These are phyloP conservation scores for Cymodocea nodosa DNA, from an alignment of 116 monocot species.

Conservation along the genomic window DNA sequence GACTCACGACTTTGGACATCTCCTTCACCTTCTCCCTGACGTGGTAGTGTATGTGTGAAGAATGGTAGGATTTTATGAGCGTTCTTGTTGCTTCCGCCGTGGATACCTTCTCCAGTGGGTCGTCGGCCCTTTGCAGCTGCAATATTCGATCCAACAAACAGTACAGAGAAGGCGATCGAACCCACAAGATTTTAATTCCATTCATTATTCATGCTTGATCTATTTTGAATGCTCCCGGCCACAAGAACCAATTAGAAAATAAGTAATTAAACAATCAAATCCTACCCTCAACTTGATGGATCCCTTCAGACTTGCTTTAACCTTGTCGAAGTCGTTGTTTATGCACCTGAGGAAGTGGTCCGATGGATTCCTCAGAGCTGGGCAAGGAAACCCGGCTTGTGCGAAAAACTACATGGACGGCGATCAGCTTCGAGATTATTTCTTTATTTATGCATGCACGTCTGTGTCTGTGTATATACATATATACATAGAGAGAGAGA, in stretches of 20 bases:
- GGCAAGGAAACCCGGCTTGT: slow-evolving; percentile 95
- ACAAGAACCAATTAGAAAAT: not conserved
- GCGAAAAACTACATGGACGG: slow-evolving; percentile 59
- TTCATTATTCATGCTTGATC: too few species aligned
- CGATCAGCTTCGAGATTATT: too few species aligned
- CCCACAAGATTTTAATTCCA: too few species aligned
- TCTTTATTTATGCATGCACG: too few species aligned
- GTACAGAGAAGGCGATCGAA: too few species aligned
- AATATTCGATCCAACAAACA: not conserved
- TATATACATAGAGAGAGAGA: too few species aligned
- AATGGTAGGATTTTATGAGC: slow-evolving; percentile 40
- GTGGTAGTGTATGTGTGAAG: slow-evolving; percentile 38
- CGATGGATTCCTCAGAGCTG: slow-evolving; percentile 82
- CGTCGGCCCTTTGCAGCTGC: slow-evolving; percentile 67
- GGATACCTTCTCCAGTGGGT: slow-evolving; percentile 82
- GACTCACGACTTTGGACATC: slow-evolving; percentile 33
- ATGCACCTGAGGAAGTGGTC: slow-evolving; percentile 96
- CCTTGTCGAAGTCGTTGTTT: slow-evolving; percentile 96
- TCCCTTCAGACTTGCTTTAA: slow-evolving; percentile 94
- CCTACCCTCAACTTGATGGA: slow-evolving; percentile 74
- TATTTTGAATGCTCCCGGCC: too few species aligned
- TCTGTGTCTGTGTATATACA: too few species aligned
- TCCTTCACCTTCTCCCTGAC: slow-evolving; percentile 57
- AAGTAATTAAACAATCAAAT: not conserved
- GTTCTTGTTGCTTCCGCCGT: slow-evolving; percentile 66